A percentile compares a stretch with the other conserved stretches of the same genome.
These are phyloP conservation scores for Salicornia ramosissima DNA, from an alignment of 148 eudicot genomes.

Conservation along the genomic window DNA sequence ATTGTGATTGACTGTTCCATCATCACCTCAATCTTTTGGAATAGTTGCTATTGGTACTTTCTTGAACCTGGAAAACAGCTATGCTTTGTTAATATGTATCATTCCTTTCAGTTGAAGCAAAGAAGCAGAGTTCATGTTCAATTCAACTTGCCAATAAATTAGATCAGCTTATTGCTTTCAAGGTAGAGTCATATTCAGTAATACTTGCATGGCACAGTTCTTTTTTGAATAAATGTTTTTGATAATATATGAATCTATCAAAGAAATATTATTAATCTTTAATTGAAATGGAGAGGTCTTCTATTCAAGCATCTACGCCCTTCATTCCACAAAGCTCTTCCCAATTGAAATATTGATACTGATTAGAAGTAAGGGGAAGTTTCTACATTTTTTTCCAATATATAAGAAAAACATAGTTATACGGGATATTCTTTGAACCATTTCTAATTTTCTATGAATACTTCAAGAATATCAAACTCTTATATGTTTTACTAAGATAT, in stretches of 20 bases:
- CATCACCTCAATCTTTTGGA: not conserved
- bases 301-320: too few species aligned
- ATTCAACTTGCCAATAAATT: slow-evolving; percentile 54
- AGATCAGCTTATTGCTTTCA: slow-evolving; percentile 57
- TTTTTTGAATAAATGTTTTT: not conserved
- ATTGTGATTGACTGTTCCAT: not conserved
- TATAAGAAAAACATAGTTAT: too few species aligned
- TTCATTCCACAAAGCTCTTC: too few species aligned
- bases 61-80: not conserved
- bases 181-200: slow-evolving; percentile 35
- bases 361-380: too few species aligned
- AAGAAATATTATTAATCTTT: not conserved
- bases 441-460: too few species aligned
- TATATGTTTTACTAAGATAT: too few species aligned
- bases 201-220: not conserved
- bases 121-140: slow-evolving; percentile 67
- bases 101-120: slow-evolving; percentile 51
- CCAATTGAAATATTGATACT: too few species aligned
- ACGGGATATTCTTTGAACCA: too few species aligned
- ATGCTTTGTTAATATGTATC: slow-evolving; percentile 1
- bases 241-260: not conserved
- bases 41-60: not conserved
- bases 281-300: not conserved
- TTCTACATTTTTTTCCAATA: too few species aligned
- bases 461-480: too few species aligned